Evolutionary conservation across 2,329 filamentous ascomycete species (phyloP), one percentile per base, ranked within the genome.

Genomic region (Bipolaris bicolor): DNA sequence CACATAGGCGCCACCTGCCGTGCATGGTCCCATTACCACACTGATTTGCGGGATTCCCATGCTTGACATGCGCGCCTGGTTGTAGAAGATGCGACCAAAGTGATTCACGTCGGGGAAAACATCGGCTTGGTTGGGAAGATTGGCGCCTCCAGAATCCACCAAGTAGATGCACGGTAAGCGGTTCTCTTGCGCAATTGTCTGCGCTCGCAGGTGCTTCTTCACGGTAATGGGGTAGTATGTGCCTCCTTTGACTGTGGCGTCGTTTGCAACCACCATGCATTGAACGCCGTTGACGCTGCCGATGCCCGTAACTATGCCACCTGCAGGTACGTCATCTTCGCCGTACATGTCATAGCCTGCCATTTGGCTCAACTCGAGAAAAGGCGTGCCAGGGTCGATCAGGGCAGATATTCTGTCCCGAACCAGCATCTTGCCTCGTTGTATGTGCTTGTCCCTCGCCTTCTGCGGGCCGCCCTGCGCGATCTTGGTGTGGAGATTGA

Each of bases 161-260:
- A 99, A 84, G 78, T 98, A 99, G 74, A 99, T 91, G 77, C 94
- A 98, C 0, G 87, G 87, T 9, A 90, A 76, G 20, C 74, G 88
- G 77, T 98, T 98, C 76, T 98, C 91, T 64, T 91, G 86, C 0
- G 94, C 94, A 62, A 98, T 90, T 26, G 90, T 88, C 77, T 99
- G 95, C 4, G 94, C 94, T 61, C 94, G 87, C 15, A 98, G 82
- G 77, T 98, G 95, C 82, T 99, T 99, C 82, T 97, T 97, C 57
- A 98, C 91, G 0, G 94, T 99, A 67, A 98, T 92, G 1, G 94
- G 94, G 73, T 94, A 98, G 79, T 99, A 99, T 1, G 94, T 96
- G 22, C 94, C 94, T 50, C 94, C 94, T 80, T 98, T 99, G 71
- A 98, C 94, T 58, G 94, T 97, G 80, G 91, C 96, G 75, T 97